Base-by-base conservation (phyloP, 768 basidiomycete species). In the Plicaturopsis crispa region DNA sequence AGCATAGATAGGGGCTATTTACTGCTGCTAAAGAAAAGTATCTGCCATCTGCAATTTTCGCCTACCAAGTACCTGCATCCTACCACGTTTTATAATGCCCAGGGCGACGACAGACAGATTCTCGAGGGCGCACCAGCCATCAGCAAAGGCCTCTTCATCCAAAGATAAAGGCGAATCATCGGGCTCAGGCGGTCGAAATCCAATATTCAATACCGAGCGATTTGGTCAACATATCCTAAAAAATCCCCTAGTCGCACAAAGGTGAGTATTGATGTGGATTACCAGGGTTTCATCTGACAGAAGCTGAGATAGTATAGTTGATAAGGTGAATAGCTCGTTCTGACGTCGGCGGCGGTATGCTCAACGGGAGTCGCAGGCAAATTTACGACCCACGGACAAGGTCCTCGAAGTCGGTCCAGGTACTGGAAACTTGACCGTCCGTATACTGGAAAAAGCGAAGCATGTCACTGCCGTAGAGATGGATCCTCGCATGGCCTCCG, bases 401-500 rank as follows among this genome's bases (percentile, higher is more conserved):
- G 92, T 98, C 23, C 78, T 99, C 35, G 94, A 98, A 65, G 91
- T 98, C 34, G 94, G 93, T 53, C 93, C 94, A 10, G 94, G 94
- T 61, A 97, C 94, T 6, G 94, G 96, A 47, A 98, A 99, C 57
- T 60, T 98, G 53, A 97, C 96, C 0, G 83, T 96, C 14, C 73
- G 85, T 52, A 99, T 98, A 41, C 65, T 99, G 18, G 89, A 94
- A 52, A 84, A 91, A 59, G 86, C 87, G 39, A 91, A 92, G 57
- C 84, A 85, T 63, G 84, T 89, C 19, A 89, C 87, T 0, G 94
- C 93, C 1, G 80, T 98, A 17, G 96, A 99, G 63, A 89, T 91
- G 84, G 96, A 98, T 56, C 96, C 96, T 47, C 80, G 96, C 12
- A 97, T 98, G 94, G 94, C 96, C 11, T 92, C 93, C 13, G 96